These are phyloP conservation scores for Elongisporangium anandrum DNA, from an alignment of 352 stramenopile genomes.

Conservation along the genomic window DNA sequence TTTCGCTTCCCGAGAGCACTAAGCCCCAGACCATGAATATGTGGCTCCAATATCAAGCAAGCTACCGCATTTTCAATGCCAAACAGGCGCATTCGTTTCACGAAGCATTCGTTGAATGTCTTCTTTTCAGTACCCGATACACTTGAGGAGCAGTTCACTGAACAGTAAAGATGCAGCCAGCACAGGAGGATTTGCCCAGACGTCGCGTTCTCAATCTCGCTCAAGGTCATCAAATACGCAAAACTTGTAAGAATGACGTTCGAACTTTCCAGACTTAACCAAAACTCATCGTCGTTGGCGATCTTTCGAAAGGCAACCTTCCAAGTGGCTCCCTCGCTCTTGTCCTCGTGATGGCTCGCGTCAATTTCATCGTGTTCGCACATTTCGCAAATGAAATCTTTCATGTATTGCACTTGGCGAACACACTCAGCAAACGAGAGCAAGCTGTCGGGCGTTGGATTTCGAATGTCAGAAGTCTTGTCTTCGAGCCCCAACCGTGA, in stretches of 20 bases:
- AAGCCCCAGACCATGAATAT: slow-evolving; percentile 23
- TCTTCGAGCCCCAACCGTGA: neutral
- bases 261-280: slow-evolving; percentile 9
- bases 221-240: slow-evolving; percentile 19
- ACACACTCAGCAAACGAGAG: slow-evolving; percentile 17
- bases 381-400: slow-evolving; percentile 2
- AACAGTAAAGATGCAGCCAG: slow-evolving; percentile 19
- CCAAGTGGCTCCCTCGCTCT: neutral
- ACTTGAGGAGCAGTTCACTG: slow-evolving; percentile 5
- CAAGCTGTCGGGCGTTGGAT: slow-evolving; percentile 8
- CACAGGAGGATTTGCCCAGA: slow-evolving; percentile 26
- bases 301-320: neutral
- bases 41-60: slow-evolving; percentile 32
- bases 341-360: neutral
- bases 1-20: slow-evolving; percentile 28
- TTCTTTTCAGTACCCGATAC: slow-evolving; percentile 15
- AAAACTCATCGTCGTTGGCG: slow-evolving; percentile 21
- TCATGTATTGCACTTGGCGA: slow-evolving; percentile 10
- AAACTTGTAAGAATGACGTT: slow-evolving; percentile 20
- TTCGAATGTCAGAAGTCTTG: neutral
- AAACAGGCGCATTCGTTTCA: slow-evolving; percentile 15
- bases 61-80: slow-evolving; percentile 19
- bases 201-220: slow-evolving; percentile 14
- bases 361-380: neutral
- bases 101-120: slow-evolving; percentile 10